Evolutionary conservation across 164 flowering plant genomes (phyloP).

Genomic region (Macadamia tetraphylla): DNA sequence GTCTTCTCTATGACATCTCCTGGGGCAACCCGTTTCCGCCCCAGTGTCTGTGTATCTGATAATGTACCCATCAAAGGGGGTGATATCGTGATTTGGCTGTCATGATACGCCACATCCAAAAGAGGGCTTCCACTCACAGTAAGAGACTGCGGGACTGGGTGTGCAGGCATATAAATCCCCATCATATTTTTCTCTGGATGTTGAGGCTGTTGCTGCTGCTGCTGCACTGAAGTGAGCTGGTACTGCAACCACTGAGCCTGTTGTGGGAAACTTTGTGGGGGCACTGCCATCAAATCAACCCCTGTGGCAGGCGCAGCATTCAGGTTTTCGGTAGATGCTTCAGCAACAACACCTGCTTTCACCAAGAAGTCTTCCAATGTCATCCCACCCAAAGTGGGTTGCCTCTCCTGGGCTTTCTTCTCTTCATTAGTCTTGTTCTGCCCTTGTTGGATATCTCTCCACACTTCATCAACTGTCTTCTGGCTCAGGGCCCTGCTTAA

Average conservation of each 20-base stretch:
- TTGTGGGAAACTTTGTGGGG: constrained; percentile 35
- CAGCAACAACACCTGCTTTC: constrained; percentile 68
- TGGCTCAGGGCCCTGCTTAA: constrained; percentile 44
- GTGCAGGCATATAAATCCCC: constrained; percentile 21
- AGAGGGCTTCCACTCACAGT: constrained; percentile 26
- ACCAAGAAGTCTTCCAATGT: constrained; percentile 90
- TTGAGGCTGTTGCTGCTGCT: constrained; percentile 23
- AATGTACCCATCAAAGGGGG: constrained; percentile 62
- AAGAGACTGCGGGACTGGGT: constrained; percentile 33
- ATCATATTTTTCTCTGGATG: constrained; percentile 35
- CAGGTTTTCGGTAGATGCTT: constrained; percentile 28
- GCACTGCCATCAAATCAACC: constrained; percentile 33
- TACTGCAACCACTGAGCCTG: constrained; percentile 61
- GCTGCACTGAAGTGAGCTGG: constrained; percentile 28
- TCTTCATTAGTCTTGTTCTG: constrained; percentile 28
- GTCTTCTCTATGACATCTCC: constrained; percentile 63
- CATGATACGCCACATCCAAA: constrained; percentile 44
- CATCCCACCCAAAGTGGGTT: constrained; percentile 75
- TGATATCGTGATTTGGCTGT: constrained; percentile 42
- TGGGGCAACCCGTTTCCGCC: constrained; percentile 48
- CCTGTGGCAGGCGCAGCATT: constrained; percentile 26
- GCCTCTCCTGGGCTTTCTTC: constrained; percentile 35
- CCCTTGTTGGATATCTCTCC: constrained; percentile 73
- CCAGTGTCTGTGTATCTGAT: constrained; percentile 57
- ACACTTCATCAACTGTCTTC: constrained; percentile 85